These are phyloP conservation scores for Elsinoe arachidis DNA, from an alignment of 2,329 filamentous ascomycete genomes.

Conservation along the genomic window DNA sequence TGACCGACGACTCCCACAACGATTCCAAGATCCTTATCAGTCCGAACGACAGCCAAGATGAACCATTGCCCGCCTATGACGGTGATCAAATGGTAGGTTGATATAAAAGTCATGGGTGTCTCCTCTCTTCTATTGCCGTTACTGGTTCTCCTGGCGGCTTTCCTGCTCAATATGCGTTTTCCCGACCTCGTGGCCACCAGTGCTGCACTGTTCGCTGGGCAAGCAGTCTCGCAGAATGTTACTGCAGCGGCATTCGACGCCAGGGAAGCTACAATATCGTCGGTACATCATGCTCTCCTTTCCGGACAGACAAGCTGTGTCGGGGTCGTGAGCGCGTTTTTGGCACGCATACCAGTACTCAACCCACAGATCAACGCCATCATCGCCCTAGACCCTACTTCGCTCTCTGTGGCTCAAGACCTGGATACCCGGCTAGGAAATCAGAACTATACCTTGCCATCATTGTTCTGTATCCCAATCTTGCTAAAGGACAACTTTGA, in stretches of 20 bases:
- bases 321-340: constrained; percentile 46
- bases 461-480: constrained; percentile 53
- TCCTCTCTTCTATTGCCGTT: background rate
- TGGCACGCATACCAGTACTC: constrained; percentile 49
- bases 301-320: constrained; percentile 46
- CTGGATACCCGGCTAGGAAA: constrained; percentile 40
- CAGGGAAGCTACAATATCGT: constrained; percentile 50
- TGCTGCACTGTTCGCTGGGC: background rate
- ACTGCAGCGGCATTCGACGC: constrained; percentile 35
- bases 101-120: background rate
- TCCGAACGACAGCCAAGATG: background rate
- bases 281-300: constrained; percentile 48
- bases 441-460: constrained; percentile 40
- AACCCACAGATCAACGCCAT: constrained; percentile 52
- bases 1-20: no score
- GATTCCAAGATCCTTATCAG: constrained; percentile 1
- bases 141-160: background rate
- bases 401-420: constrained; percentile 40
- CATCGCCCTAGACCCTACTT: constrained; percentile 44
- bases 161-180: background rate
- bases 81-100: background rate
- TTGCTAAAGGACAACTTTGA: constrained; percentile 59
- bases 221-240: background rate
- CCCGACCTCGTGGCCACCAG: background rate
- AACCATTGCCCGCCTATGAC: background rate